Base-by-base conservation (phyloP, 2,329 filamentous ascomycete species). In the Cladobotryum protrusum region DNA sequence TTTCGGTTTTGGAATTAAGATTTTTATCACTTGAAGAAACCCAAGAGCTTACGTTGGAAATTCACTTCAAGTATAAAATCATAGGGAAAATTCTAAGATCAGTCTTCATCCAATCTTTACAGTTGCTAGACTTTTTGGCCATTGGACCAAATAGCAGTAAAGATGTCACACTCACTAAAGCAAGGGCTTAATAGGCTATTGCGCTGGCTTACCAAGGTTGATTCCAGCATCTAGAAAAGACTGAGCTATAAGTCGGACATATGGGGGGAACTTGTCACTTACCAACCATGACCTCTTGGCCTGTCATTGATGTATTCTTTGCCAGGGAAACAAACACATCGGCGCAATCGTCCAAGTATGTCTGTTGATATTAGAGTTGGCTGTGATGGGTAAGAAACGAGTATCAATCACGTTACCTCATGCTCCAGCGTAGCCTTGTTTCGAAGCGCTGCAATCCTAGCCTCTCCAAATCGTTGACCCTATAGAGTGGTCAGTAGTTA, bases 251-350 rank as follows among this genome's bases (percentile, higher is more conserved):
- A 4, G 13, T 8, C 5, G n/a, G 3, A 33, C 7, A 8, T 9
- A 29, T 29, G 24, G 15, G n/a, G n/a, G 20, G 13, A 11, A 19
- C 5, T 14, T n/a, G 11, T 15, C 9, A 43, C 48, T 6, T 46
- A 50, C 48, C 48, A 33, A 50, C 19, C 2, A 45, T 37, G 40
- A 50, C 44, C 33, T 50, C 17, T 24, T 50, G 48, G 5, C 48
- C 48, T 11, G 48, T 50, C 48, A 50, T 50, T 5, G 48, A 46
- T n/a, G 13, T 20, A 12, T 50, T 50, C 32, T 50, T 50, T 14
- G 48, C 48, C 29, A 24, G 6, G 8, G 37, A 24, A n/a, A 50
- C 32, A 17, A 50, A 50, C 4, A 17, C 32, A 8, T 50, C 48
- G 11, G 48, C 48, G 7, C 43, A 37, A 11, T 50, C 48, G 2